Evolutionary conservation across 2,329 filamentous ascomycete species (phyloP).

Genomic region (Diaporthe destruens): DNA sequence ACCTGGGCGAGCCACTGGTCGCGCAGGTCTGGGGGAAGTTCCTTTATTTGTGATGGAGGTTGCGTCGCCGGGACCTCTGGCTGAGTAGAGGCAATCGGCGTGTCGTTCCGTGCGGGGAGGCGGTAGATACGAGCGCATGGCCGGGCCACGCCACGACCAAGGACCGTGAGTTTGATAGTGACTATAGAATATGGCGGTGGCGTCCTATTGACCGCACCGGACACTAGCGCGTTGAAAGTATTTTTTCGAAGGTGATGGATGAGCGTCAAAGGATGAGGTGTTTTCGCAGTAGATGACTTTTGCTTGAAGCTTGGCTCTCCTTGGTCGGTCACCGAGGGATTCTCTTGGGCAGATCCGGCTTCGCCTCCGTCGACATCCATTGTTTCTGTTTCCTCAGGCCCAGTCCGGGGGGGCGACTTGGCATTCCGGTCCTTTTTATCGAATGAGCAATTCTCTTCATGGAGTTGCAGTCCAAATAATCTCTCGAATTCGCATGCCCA

Average conservation of each 20-base stretch:
- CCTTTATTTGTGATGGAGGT: conserved; percentile 47
- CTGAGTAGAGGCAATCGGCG: conserved; percentile 47
- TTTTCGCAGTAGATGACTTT: background rate
- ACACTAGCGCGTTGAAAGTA: conserved; percentile 49
- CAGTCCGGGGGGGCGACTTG: background rate
- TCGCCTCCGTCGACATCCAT: conserved; percentile 45
- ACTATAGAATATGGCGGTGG: conserved; percentile 59
- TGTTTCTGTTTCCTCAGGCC: conserved; percentile 37
- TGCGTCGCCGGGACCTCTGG: conserved; percentile 62
- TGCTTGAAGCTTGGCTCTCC: conserved; percentile 5
- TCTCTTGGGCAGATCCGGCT: conserved; percentile 39
- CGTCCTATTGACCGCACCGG: conserved; percentile 45
- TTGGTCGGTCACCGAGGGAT: conserved; percentile 36
- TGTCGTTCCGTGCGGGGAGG: conserved; percentile 67
- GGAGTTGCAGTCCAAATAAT: conserved; percentile 61
- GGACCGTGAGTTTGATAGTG: conserved; percentile 75
- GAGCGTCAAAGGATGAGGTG: conserved; percentile 45
- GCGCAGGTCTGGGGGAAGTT: conserved; percentile 66
- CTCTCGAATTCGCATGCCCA: conserved; percentile 87
- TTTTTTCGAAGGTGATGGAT: conserved; percentile 55
- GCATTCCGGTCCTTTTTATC: conserved; percentile 33
- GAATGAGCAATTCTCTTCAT: conserved; percentile 39
- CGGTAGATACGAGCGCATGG: conserved; percentile 87
- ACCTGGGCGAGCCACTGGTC: conserved; percentile 74
- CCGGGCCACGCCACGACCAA: conserved; percentile 77